Evolutionary conservation across 2,329 filamentous ascomycete genomes (phyloP), one percentile per base, ranked within the genome.

Genomic region (Botrytis elliptica): DNA sequence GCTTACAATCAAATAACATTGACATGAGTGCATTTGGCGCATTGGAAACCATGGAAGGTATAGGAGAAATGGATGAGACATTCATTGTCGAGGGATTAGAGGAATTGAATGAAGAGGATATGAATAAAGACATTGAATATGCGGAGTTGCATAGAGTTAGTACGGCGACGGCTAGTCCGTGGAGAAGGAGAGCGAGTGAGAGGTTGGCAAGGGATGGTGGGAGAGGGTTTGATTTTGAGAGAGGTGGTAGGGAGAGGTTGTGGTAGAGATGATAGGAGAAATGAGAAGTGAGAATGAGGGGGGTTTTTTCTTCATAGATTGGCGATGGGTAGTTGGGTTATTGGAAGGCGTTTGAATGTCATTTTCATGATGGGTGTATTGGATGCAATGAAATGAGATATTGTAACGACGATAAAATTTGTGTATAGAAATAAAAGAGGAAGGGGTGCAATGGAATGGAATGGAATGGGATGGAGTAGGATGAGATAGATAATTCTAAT

Each of bases 71-170:
- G 4, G 67, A 42, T 18, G 55, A 57, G 52, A 55, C 36, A 12
- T 62, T 57, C 1, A 25, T 16, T 18, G 0, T 52, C 33, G 40
- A 57, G 36, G 46, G 67, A 59, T 7, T 29, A 57, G 33, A 60
- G 29, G 68, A 12, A 25, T 40, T 36, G 3, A 22, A 63, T 46
- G 55, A 40, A 36, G 46, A 52, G 29, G 33, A 18, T 38, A 64
- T 59, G 63, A 36, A 57, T 67, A 60, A 71, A 64, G 72, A 75
- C 12, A 36, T 62, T 20, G 77, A 75, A 33, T 77, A 75, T 64
- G 76, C 76, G 9, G 76, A 76, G 36, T 59, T 78, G 22, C 74
- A 76, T 64, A 73, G 74, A 3, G 77, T 78, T 22, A 52, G 75
- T 44, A 73, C 74, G 46, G 76, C 77, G 14, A 79, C 77, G 3